These are phyloP conservation scores for Sphagnum tenellum DNA, from an alignment of 225 moss, liverwort and hornwort species.

Conservation along the genomic window DNA sequence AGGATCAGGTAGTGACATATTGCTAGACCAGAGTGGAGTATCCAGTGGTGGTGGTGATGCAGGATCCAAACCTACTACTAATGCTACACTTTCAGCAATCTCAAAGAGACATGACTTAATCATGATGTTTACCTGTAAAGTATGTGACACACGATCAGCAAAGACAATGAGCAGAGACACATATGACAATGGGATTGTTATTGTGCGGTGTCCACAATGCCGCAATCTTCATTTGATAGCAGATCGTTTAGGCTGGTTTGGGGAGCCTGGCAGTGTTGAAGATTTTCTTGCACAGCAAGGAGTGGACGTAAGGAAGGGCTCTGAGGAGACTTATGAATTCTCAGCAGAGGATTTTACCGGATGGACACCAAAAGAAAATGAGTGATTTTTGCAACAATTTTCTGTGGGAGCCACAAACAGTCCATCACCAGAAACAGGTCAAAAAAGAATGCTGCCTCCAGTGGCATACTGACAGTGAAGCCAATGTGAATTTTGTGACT, in stretches of 20 bases:
- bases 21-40: no score
- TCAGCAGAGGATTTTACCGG: constrained; percentile 63
- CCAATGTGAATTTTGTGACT: no score
- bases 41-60: no score
- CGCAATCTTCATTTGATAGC: constrained; percentile 84
- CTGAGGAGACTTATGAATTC: constrained; percentile 71
- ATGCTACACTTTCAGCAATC: constrained; percentile 7
- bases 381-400: no score
- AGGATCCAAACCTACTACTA: no score
- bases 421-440: no score
- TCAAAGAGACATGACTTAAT: constrained; percentile 83
- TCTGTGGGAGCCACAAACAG: no score
- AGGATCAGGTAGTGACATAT: no score
- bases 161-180: constrained; percentile 79
- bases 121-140: constrained; percentile 84
- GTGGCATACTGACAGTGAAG: no score
- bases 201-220: constrained; percentile 87
- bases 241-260: constrained; percentile 89
- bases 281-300: constrained; percentile 76
- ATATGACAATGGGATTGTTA: constrained; percentile 86
- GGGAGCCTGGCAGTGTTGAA: constrained; percentile 76
- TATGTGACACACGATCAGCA: constrained; percentile 78
- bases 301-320: constrained; percentile 57
- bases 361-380: constrained; percentile 49
- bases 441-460: no score